These are phyloP conservation scores for Celoporthe dispersa DNA, from an alignment of 2,329 filamentous ascomycete genomes.

Conservation along the genomic window DNA sequence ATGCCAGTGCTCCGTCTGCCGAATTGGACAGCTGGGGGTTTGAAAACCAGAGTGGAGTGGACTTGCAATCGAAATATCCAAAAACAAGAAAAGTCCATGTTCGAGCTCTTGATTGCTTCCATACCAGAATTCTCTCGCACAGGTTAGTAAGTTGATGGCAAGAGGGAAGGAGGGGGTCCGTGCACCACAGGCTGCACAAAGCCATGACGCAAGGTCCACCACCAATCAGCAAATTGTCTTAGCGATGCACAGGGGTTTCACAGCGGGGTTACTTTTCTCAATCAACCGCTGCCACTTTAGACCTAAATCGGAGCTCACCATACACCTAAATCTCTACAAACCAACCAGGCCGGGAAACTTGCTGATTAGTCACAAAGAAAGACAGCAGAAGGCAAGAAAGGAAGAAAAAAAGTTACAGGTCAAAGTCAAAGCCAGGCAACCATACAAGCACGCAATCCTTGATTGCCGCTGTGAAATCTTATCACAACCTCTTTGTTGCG, in stretches of 20 bases:
- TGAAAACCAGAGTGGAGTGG: not conserved
- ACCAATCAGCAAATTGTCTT: constrained; percentile 34
- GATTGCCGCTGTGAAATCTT: no score
- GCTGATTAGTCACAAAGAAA: constrained; percentile 4
- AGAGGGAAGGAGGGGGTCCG: not conserved
- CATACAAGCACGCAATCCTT: not conserved
- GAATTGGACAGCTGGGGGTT: not conserved
- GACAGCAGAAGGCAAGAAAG: not conserved
- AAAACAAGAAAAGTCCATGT: not conserved
- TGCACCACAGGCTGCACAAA: not conserved
- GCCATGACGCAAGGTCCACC: constrained; percentile 31
- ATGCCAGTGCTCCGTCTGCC: not conserved
- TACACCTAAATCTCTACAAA: not conserved
- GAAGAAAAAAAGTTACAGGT: no score
- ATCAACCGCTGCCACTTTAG: constrained; percentile 11
- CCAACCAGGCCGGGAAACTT: not conserved
- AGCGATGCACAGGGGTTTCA: constrained; percentile 15
- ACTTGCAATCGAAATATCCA: not conserved
- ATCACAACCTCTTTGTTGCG: not conserved
- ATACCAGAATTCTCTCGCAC: not conserved
- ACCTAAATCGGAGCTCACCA: constrained; percentile 23
- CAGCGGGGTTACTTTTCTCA: constrained; percentile 30
- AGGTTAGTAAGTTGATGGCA: not conserved
- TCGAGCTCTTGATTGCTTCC: not conserved
- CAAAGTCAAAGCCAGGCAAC: not conserved